Conservation (phyloP, 257 asterid genomes). For the Primulina huaijiensis region DNA sequence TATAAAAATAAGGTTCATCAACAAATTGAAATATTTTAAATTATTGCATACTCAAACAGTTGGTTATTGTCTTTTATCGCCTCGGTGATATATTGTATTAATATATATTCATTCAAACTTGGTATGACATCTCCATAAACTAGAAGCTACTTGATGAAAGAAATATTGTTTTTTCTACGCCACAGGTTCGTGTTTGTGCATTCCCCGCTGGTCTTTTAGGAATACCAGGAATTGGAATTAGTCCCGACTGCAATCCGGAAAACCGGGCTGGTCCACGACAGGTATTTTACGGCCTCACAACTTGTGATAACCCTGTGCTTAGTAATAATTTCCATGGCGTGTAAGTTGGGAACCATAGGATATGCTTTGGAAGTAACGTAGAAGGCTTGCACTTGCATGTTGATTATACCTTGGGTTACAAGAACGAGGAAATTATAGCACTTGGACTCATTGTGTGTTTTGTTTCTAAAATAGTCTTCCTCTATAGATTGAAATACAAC, state of each 20-base stretch:
- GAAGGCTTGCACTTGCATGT: no score
- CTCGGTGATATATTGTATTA: not conserved
- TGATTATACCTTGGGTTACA: no score
- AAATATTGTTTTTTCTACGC: constrained; percentile 8
- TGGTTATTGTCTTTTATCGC: not conserved
- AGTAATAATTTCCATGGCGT: no score
- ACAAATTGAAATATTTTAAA: not conserved
- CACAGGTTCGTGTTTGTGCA: constrained; percentile 88
- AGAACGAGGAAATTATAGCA: no score
- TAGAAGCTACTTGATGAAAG: not conserved
- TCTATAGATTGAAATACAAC: no score
- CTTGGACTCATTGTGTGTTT: no score
- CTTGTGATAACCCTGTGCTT: not conserved
- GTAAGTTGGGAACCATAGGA: no score
- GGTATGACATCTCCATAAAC: not conserved
- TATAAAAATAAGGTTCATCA: not conserved
- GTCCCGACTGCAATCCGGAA: constrained; percentile 95
- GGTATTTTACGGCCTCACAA: constrained; percentile 38
- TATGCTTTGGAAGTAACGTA: no score
- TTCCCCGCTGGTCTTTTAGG: constrained; percentile 79
- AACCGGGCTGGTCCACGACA: constrained; percentile 70
- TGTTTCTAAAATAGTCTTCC: no score
- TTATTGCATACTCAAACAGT: not conserved
- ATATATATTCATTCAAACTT: not conserved
- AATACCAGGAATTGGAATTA: constrained; percentile 77